A percentile compares a stretch with the other conserved stretches of the same genome.
Conservation (phyloP, 75 land plant species). For the Selaginella tamariscina region DNA sequence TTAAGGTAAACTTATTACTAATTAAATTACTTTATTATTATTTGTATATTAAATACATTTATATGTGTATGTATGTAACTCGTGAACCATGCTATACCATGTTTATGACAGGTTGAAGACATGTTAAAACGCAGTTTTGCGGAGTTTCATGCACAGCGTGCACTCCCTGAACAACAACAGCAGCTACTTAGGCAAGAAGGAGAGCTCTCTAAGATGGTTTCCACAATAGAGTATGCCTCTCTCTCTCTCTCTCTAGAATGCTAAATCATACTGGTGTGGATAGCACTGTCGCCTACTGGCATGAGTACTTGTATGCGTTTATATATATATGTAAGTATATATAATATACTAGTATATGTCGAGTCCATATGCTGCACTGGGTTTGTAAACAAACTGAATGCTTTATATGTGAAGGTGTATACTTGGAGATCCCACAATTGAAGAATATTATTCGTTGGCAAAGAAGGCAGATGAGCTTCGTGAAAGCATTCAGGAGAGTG, state of each 20-base stretch:
- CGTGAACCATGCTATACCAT: too few relatives aligned
- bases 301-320: too few relatives aligned
- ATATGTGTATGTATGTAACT: too few relatives aligned
- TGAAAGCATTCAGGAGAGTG: slow-evolving; percentile 38
- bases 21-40: too few relatives aligned
- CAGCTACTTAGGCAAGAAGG: slow-evolving; percentile 52
- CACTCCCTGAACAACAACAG: slow-evolving; percentile 74
- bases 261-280: too few relatives aligned
- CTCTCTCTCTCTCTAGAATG: too few relatives aligned
- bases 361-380: too few relatives aligned
- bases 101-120: slow-evolving; percentile 75
- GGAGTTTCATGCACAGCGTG: slow-evolving; percentile 94
- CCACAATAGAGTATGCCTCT: slow-evolving; percentile 68
- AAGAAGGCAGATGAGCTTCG: slow-evolving; percentile 45
- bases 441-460: slow-evolving; percentile 65
- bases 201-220: slow-evolving; percentile 61
- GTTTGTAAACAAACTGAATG: too few relatives aligned
- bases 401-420: slow-evolving; percentile 62
- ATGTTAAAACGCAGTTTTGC: slow-evolving; percentile 99
- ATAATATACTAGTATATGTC: too few relatives aligned
- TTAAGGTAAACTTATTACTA: slow-evolving; percentile 42
- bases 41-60: too few relatives aligned
- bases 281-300: too few relatives aligned
- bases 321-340: too few relatives aligned
- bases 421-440: slow-evolving; percentile 82